phyloP scores from a whole-genome alignment of 352 stramenopile genomes.

The Globisporangium acanthophoron region DNA sequence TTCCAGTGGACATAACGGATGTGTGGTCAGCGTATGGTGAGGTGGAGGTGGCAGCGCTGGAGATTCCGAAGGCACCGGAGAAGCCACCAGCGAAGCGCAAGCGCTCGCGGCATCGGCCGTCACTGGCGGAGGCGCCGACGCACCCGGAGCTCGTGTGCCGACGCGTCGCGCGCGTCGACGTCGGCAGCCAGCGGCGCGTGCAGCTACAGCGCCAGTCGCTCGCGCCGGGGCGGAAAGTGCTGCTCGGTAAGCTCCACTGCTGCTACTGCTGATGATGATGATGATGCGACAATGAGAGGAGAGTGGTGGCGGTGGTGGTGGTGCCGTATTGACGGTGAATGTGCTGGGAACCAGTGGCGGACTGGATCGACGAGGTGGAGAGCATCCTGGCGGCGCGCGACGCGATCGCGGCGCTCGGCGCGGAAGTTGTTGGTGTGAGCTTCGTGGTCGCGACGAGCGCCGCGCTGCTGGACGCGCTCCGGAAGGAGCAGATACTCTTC shows the following conservation, averaged over 20 bases:
- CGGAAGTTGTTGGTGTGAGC: slow-evolving; percentile 43
- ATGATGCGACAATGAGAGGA: not conserved
- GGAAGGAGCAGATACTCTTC: slow-evolving; percentile 27
- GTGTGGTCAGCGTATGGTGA: not conserved
- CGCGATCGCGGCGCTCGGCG: slow-evolving; percentile 28
- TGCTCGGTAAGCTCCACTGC: not conserved
- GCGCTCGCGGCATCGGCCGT: not conserved
- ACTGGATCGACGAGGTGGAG: slow-evolving; percentile 53
- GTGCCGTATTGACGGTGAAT: not conserved
- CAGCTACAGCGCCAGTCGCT: not conserved
- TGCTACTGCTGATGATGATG: too few relatives aligned
- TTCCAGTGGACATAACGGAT: not conserved
- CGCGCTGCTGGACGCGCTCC: slow-evolving; percentile 30
- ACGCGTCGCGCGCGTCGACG: not conserved
- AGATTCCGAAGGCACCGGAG: not conserved
- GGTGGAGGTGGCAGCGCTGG: not conserved
- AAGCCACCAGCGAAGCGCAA: not conserved
- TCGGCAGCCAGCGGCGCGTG: not conserved
- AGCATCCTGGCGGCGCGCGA: slow-evolving; percentile 35
- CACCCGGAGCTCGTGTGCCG: not conserved
- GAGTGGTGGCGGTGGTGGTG: too few relatives aligned
- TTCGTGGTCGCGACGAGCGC: slow-evolving; percentile 39
- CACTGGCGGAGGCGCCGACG: not conserved
- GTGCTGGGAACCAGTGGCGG: slow-evolving; percentile 18
- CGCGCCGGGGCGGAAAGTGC: not conserved